Base-by-base conservation (phyloP, 371 early-diverging fungal species). In the Amoeboaphelidium protococcarum region DNA sequence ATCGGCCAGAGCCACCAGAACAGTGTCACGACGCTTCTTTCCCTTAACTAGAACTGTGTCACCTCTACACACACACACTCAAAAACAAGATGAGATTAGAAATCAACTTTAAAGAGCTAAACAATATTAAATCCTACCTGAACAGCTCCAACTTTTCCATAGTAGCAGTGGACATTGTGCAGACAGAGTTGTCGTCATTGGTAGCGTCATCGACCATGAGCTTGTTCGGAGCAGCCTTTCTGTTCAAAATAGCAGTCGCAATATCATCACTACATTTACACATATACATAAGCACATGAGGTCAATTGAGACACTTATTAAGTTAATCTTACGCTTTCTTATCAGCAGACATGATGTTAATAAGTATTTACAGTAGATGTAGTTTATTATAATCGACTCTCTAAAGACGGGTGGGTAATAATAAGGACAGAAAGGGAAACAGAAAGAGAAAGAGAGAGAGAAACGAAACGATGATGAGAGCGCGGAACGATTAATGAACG, bases 31-130 rank as follows among this genome's bases (percentile, higher is more conserved):
- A 63, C 96, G 75, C 76, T 88, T 90, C 71, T 97, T 98, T 54
- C 99, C 99, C 68, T 92, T 90, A 52, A 98, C 66, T 43, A 88
- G 62, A 31, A 97, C 80, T 51, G 85, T 88, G 58, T 95, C 95
- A 48, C 95, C 89, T 23, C 13, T n/a, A 26, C 26, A 44, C 42
- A 6, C 20, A 26, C 13, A 26, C 25, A 27, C 26, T 46, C 2
- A 48, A 1, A 19, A 25, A 23, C 16, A 13, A 10, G 13, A 52
- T 37, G 37, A 4, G 10, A 54, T 16, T 51, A 50, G 41, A 25
- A 48, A 31, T 20, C 21, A 45, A n/a, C 23, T 23, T 23, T 2
- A 1, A 22, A 1, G 25, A 26, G 40, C n/a, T 44, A 16, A 44
- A 44, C 26, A 44, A 44, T 37, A 16, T 16, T 44, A 44, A 16